Evolutionary conservation across 2,329 filamentous ascomycete genomes (phyloP), one percentile per base, ranked within the genome.

Genomic region (Botrytis deweyae): DNA sequence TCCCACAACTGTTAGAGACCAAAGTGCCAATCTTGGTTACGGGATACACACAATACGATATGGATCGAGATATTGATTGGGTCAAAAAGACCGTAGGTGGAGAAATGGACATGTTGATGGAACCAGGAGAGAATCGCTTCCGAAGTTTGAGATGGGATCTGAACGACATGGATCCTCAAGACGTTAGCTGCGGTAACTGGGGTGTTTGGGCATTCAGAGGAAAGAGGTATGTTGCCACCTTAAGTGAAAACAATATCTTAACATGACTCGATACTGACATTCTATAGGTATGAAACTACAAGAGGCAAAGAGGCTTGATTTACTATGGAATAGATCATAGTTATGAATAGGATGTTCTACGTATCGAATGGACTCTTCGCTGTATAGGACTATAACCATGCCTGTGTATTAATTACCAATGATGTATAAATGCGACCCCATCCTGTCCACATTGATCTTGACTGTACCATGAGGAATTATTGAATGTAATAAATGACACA

Each of bases 171-270:
- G 96, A 98, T 82, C 95, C 95, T 10, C 93, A 97, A 81, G 96
- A 98, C 83, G 87, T 98, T 76, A 97, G 92, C 79, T 97, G 94
- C 80, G 95, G 96, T 72, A 99, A 99, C 83, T 99, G 94, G 94
- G 96, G 96, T 18, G 86, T 97, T 2, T 99, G 97, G 94, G 94
- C 92, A 22, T 99, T 99, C 86, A 90, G 96, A 84, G 96, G 96
- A 79, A 99, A 99, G 89, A 92, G 95, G 89, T 98, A 88, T 79
- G 89, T 74, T 70, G 36, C 14, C 25, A 44, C 46, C 8, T 25
- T 65, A 18, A 38, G 38, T 12, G 6, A 62, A 18, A 59, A 29
- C 29, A 10, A 46, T 58, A 12, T 25, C 42, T 52, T 1, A 49
- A 22, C 5, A 46, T 58, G 14, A 46, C 42, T 52, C 1, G 14